Percentiles rank a stretch among this genome's conserved stretches.
Evolutionary conservation across 768 basidiomycete genomes (phyloP).

Genomic region (Terana coerulea): DNA sequence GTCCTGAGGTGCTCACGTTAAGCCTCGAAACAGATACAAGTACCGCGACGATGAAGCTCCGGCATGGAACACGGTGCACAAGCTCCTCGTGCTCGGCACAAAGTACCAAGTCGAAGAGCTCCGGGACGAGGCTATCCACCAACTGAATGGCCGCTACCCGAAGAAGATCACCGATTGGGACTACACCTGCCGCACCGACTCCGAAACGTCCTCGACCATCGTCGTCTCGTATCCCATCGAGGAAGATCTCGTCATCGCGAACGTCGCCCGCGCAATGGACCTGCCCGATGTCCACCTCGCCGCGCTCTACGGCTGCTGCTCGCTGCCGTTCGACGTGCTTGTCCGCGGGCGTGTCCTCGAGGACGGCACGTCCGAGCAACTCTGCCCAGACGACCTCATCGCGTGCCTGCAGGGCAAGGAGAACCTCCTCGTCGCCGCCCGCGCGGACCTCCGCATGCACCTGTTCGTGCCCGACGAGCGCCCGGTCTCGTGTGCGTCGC

Average conservation of each 20-base stretch:
- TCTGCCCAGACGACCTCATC: slow-evolving; percentile 1
- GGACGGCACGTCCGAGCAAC: neutral
- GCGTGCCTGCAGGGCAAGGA: slow-evolving; percentile 2
- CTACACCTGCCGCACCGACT: slow-evolving; percentile 9
- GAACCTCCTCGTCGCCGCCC: neutral
- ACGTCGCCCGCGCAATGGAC: neutral
- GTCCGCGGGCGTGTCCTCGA: neutral
- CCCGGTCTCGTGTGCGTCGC: neutral
- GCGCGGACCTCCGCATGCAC: neutral
- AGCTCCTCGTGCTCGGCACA: slow-evolving; percentile 4
- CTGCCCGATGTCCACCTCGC: slow-evolving; percentile 1
- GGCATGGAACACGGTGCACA: slow-evolving; percentile 1
- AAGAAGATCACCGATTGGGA: slow-evolving; percentile 5
- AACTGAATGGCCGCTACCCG: slow-evolving; percentile 10
- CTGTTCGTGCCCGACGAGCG: neutral
- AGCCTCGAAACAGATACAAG: neutral
- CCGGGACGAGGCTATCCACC: slow-evolving; percentile 10
- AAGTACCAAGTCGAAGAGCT: slow-evolving; percentile 13
- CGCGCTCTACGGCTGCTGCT: slow-evolving; percentile 6
- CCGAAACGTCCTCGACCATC: neutral
- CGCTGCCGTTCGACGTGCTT: slow-evolving; percentile 6
- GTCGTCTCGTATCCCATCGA: neutral
- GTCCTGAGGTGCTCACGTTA: neutral
- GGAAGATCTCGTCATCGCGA: neutral
- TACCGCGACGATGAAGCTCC: slow-evolving; percentile 6